Evolutionary conservation across 108 stramenopile species (phyloP).

Genomic region (Aurantiochytrium sp.): DNA sequence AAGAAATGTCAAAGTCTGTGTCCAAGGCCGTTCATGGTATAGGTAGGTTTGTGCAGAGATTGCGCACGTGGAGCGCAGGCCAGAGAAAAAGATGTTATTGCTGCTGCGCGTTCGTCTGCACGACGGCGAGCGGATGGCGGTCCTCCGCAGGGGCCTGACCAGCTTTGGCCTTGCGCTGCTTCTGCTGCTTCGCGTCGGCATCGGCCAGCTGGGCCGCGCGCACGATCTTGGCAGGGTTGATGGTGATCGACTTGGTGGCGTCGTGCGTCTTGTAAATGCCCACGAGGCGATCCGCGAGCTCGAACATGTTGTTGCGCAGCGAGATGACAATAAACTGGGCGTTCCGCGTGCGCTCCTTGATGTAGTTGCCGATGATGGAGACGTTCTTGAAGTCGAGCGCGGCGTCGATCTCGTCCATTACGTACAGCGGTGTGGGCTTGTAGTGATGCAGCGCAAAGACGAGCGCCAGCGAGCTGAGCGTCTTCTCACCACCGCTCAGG

Average conservation of each 20-base stretch:
- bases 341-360: constrained; percentile 96
- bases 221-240: constrained; percentile 65
- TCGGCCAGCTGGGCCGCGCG: neutral
- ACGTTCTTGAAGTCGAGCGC: constrained; percentile 99
- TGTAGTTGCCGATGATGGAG: constrained; percentile 97
- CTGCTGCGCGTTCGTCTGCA: neutral
- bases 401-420: constrained; percentile 99
- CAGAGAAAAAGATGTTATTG: no score
- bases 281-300: constrained; percentile 93
- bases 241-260: constrained; percentile 91
- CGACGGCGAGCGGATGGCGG: neutral
- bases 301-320: constrained; percentile 99
- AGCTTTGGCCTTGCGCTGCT: neutral
- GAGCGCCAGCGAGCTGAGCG: constrained; percentile 88
- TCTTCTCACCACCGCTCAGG: constrained; percentile 96
- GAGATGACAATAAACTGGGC: constrained; percentile 98
- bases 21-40: no score
- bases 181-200: neutral
- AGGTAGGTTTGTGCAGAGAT: no score
- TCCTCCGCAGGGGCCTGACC: neutral
- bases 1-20: neutral
- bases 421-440: constrained; percentile 98
- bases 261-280: constrained; percentile 98
- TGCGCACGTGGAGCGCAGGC: no score
- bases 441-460: constrained; percentile 99